phyloP scores from a whole-genome alignment of 2,329 filamentous ascomycete species.

The Aspergillus sergii region DNA sequence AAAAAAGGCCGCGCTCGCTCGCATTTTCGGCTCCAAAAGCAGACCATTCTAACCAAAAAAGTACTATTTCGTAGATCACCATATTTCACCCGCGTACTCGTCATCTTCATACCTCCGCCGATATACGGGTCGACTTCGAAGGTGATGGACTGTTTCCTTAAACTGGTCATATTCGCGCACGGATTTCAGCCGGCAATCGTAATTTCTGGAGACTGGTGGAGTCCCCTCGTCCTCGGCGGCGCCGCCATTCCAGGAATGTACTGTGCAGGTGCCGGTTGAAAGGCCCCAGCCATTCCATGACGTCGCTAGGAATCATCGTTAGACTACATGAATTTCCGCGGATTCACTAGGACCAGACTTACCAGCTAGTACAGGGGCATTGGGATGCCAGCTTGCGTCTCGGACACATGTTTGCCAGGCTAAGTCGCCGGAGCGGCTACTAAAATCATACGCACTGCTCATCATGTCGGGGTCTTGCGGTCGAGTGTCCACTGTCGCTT shows the following conservation, averaged over 20 bases:
- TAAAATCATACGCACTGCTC: slow-evolving; percentile 60
- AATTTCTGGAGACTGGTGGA: slow-evolving; percentile 60
- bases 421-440: slow-evolving; percentile 52
- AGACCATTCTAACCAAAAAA: background rate
- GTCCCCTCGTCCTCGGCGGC: slow-evolving; percentile 64
- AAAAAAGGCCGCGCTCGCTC: background rate
- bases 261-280: slow-evolving; percentile 71
- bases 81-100: slow-evolving; percentile 10
- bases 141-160: slow-evolving; percentile 20
- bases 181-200: slow-evolving; percentile 61
- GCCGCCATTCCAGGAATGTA: slow-evolving; percentile 77
- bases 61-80: slow-evolving; percentile 1
- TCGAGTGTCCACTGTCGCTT: slow-evolving; percentile 66
- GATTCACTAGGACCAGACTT: slow-evolving; percentile 28
- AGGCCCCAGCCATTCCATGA: slow-evolving; percentile 79
- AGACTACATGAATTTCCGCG: background rate
- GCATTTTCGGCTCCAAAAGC: background rate
- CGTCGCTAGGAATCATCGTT: slow-evolving; percentile 59
- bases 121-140: slow-evolving; percentile 20
- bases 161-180: slow-evolving; percentile 48
- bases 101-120: slow-evolving; percentile 7
- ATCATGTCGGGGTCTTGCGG: slow-evolving; percentile 56
- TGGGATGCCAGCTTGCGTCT: slow-evolving; percentile 90
- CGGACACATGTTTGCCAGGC: slow-evolving; percentile 78
- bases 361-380: slow-evolving; percentile 75